Conservation (phyloP, 495 filamentous ascomycete species). For the Aspergillus conjunctus region DNA sequence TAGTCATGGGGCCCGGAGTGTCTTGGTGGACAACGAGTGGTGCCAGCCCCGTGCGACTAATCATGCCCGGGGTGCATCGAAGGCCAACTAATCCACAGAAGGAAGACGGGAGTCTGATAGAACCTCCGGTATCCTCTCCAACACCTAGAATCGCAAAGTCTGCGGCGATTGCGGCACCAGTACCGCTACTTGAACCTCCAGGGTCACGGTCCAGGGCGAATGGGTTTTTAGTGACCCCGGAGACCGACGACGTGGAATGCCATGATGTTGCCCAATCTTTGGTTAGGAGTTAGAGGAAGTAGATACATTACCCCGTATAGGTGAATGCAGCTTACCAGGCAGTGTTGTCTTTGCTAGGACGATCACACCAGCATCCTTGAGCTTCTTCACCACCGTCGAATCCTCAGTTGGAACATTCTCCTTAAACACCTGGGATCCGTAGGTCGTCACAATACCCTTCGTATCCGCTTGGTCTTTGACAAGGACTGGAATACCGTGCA, state of each 20-base stretch:
- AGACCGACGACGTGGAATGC: slow-evolving; percentile 47
- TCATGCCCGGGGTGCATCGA: slow-evolving; percentile 59
- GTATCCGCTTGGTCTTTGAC: slow-evolving; percentile 68
- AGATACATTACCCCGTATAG: slow-evolving; percentile 32
- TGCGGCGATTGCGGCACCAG: slow-evolving; percentile 61
- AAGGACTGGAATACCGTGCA: slow-evolving; percentile 54
- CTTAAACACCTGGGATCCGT: slow-evolving; percentile 50
- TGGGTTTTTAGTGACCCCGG: slow-evolving; percentile 64
- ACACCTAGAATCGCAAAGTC: slow-evolving; percentile 58
- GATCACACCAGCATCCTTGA: slow-evolving; percentile 60
- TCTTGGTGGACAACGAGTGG: slow-evolving; percentile 66
- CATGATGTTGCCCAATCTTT: neutral
- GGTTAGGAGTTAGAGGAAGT: neutral
- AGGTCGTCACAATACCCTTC: slow-evolving; percentile 55
- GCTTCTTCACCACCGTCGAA: slow-evolving; percentile 46
- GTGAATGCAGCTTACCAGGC: slow-evolving; percentile 65
- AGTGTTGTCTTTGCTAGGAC: slow-evolving; percentile 68
- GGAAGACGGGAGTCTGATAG: slow-evolving; percentile 61
- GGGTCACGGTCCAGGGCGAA: slow-evolving; percentile 64
- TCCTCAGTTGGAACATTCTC: slow-evolving; percentile 47
- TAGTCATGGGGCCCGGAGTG: slow-evolving; percentile 59
- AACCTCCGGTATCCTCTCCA: slow-evolving; percentile 68
- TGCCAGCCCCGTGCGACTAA: slow-evolving; percentile 56
- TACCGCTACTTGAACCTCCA: slow-evolving; percentile 65
- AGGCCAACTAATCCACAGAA: slow-evolving; percentile 63